phyloP scores from a whole-genome alignment of 352 stramenopile genomes.

The Detonula confervacea region DNA sequence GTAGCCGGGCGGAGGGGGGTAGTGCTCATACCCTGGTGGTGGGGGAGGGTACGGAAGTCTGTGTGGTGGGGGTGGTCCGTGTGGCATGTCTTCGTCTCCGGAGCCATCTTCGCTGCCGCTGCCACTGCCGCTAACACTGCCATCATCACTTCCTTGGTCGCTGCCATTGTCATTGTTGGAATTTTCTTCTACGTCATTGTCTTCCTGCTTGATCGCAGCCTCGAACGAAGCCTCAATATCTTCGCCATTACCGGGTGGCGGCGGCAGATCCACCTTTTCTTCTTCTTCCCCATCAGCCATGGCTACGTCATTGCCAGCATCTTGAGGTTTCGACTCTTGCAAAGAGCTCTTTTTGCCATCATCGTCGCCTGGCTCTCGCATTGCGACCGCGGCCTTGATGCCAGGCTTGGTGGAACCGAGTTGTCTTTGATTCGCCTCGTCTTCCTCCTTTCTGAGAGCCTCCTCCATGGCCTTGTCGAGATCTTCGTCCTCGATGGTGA shows the following conservation, averaged over 20 bases:
- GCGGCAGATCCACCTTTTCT: too few species aligned
- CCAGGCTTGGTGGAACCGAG: too few species aligned
- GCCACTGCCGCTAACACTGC: too few species aligned
- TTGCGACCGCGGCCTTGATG: too few species aligned
- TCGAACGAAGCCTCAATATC: too few species aligned
- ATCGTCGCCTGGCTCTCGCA: too few species aligned
- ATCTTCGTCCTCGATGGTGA: background rate
- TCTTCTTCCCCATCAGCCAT: background rate
- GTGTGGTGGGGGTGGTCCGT: background rate
- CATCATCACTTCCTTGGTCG: background rate
- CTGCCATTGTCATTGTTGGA: background rate
- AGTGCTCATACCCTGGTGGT: background rate
- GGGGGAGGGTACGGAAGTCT: background rate
- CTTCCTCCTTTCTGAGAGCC: too few species aligned
- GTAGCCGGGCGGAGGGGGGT: conserved; percentile 17
- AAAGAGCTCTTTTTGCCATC: background rate
- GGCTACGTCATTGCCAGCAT: background rate
- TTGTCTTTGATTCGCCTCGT: too few species aligned
- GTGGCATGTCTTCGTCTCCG: background rate
- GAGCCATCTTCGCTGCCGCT: background rate
- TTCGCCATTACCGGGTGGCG: too few species aligned
- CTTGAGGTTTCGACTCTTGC: background rate
- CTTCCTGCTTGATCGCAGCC: background rate
- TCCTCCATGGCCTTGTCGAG: too few species aligned
- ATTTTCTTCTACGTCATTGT: background rate